Evolutionary conservation across 2,329 filamentous ascomycete genomes (phyloP).

Genomic region (Trichoderma asperellum): DNA sequence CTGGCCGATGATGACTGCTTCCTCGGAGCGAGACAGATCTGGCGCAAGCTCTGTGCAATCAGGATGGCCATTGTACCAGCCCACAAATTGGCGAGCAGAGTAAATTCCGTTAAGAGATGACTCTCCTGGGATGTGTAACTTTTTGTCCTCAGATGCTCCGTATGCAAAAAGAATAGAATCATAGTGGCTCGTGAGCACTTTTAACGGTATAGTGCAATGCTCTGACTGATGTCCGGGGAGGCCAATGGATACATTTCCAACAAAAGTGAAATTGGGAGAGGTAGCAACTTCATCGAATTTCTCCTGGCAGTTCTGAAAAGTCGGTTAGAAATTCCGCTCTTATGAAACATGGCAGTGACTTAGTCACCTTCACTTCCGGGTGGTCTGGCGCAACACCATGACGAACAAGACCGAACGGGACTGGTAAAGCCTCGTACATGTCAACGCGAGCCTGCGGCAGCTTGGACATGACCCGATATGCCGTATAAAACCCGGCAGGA

Average conservation of each 20-base stretch:
- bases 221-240: slow-evolving; percentile 46
- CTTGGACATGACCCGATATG: slow-evolving; percentile 80
- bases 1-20: slow-evolving; percentile 88
- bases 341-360: neutral
- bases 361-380: slow-evolving; percentile 86
- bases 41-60: slow-evolving; percentile 75
- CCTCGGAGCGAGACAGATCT: slow-evolving; percentile 73
- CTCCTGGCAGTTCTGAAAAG: slow-evolving; percentile 77
- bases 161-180: slow-evolving; percentile 93
- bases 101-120: slow-evolving; percentile 72
- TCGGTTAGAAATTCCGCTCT: slow-evolving; percentile 3
- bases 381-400: slow-evolving; percentile 98
- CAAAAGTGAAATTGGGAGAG: slow-evolving; percentile 82
- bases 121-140: slow-evolving; percentile 80
- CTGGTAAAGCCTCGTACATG: slow-evolving; percentile 94
- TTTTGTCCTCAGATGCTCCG: slow-evolving; percentile 82
- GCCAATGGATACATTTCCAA: slow-evolving; percentile 87
- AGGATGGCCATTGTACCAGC: slow-evolving; percentile 97
- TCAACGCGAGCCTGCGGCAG: slow-evolving; percentile 75
- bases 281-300: slow-evolving; percentile 88
- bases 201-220: slow-evolving; percentile 64
- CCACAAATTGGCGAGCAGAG: slow-evolving; percentile 90
- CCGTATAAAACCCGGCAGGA: slow-evolving; percentile 93
- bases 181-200: slow-evolving; percentile 76
- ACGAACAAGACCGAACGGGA: slow-evolving; percentile 88